Base-by-base conservation (phyloP, 2,329 filamentous ascomycete genomes). In the Grosmannia penicillata region DNA sequence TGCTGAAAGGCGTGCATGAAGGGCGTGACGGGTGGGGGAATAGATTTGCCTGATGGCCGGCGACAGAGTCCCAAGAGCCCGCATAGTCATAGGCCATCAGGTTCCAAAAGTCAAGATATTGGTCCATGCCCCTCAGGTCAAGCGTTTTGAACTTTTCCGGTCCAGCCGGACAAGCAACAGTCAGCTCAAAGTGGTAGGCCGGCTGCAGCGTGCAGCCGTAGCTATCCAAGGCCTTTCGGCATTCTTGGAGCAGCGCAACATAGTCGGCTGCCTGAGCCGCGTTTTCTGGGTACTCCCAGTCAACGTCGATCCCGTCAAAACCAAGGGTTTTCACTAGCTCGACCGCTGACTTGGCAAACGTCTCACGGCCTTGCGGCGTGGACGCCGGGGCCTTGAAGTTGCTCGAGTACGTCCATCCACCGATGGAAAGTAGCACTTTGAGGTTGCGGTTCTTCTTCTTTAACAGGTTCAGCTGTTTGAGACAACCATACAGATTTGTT, bases 61-160 rank as follows among this genome's bases (percentile, higher is more conserved):
- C 66, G 3, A 50, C 45, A 4, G 59, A 49, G 50, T 87, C 82
- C 85, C 86, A 95, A 4, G 75, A 79, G 1, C 89, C 89, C 6
- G 85, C 77, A 54, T 72, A 93, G 59, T 93, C 85, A 58, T 93
- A 93, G 2, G 82, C 81, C 85, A 93, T 93, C 30, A 86, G 58
- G 55, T 82, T 82, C 78, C 78, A 82, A 55, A 82, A 82, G 57
- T 82, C 78, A 1, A 83, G 64, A 40, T 72, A 68, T 11, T 51
- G 56, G 51, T 82, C 75, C 78, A 82, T 82, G 41, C 57, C 71
- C 0, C 56, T 42, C n/a, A 82, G 57, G 48, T 79, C 65, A 39
- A 82, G 61, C 49, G 70, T 75, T 42, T 68, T 53, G 56, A 72
- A 77, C 57, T 82, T 77, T 40, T 70, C 57, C 1, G 72, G 55